Base-by-base conservation (phyloP, 2,329 filamentous ascomycete genomes). In the Xylariaceae sp. region DNA sequence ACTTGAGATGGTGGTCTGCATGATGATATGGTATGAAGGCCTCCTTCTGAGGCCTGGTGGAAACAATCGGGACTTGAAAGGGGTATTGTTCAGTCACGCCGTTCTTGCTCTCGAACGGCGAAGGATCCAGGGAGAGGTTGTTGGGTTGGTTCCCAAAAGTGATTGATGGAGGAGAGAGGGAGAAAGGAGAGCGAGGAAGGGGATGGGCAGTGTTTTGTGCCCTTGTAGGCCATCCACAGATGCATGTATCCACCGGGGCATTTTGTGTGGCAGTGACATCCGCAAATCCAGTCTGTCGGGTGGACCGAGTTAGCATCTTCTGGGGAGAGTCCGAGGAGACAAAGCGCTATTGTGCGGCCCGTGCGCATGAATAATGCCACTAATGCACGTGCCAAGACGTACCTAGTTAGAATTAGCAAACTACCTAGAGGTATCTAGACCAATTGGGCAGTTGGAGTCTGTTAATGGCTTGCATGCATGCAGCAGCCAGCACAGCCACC, bases 21-120 rank as follows among this genome's bases (percentile, higher is more conserved):
- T 68, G 54, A 32, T 57, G 65, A 63, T 64, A 69, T 67, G 54
- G 37, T 67, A 55, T 40, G 49, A 51, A 55, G 63, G 61, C 65
- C 65, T 69, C 64, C 56, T 56, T 59, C 45, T 59, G 66, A 67
- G 66, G 65, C 65, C 66, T 59, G 63, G 61, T 55, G 57, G 55
- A 57, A 67, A 66, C 58, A 63, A 51, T 45, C 26, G 29, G 45
- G 43, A 61, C 53, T 61, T 41, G 58, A 54, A 57, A 58, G 44
- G 49, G 58, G 49, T 51, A 68, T 68, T 61, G 60, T 63, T 51
- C 54, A 57, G 52, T 50, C 26, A 49, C 61, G 63, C 65, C 67
- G 67, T 61, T 54, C 56, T 51, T 57, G 53, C 37, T 49, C 54
- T 53, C 53, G 62, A 67, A 67, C 65, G 62, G 62, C 65, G 55